Evolutionary conservation across 2,329 filamentous ascomycete species (phyloP).

Genomic region (Arthrinium phaeospermum): DNA sequence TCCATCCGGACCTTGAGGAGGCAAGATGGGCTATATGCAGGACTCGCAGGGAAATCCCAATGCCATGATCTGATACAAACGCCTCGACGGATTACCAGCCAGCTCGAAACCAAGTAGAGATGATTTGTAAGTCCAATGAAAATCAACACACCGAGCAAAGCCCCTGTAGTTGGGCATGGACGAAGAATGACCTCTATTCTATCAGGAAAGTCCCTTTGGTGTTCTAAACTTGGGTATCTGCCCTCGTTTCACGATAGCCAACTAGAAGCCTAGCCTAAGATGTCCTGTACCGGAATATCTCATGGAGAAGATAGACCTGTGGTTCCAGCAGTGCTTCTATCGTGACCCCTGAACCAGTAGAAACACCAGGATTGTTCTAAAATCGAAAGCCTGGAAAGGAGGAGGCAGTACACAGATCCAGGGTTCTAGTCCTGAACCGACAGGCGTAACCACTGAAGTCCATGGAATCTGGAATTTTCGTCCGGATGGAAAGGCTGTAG

Average conservation of each 20-base stretch:
- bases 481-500: background rate
- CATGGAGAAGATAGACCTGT: background rate
- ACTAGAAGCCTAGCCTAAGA: no score
- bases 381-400: background rate
- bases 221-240: background rate
- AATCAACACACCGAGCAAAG: no score
- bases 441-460: background rate
- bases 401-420: background rate
- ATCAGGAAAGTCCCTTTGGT: no score
- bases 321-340: background rate
- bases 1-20: background rate
- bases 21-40: background rate
- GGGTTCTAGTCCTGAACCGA: background rate
- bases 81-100: background rate
- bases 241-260: no score
- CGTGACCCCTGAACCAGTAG: background rate
- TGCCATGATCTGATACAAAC: background rate
- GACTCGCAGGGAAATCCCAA: background rate
- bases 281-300: no score
- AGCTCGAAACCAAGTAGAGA: background rate
- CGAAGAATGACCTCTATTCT: background rate
- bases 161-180: background rate
- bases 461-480: background rate
- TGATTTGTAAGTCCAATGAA: no score
- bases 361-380: background rate